These are phyloP conservation scores for Wickerhamomyces mucosus DNA, from an alignment of 805 yeast genomes.

Conservation along the genomic window DNA sequence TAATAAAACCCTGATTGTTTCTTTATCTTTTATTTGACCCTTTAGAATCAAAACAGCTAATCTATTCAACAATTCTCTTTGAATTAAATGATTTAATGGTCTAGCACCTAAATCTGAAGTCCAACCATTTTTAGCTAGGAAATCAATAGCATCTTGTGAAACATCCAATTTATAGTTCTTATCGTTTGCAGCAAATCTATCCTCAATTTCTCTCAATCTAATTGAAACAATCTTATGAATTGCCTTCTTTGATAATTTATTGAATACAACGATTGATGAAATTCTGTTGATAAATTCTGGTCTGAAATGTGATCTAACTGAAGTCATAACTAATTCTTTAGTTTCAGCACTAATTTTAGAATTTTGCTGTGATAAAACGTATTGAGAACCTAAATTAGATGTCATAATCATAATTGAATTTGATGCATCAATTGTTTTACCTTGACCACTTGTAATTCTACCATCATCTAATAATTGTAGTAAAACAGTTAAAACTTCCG, in stretches of 20 bases:
- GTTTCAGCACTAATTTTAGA: constrained; percentile 60
- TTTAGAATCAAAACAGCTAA: constrained; percentile 82
- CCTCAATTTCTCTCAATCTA: constrained; percentile 75
- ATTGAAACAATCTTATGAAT: constrained; percentile 86
- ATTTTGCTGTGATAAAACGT: constrained; percentile 56
- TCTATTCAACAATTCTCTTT: constrained; percentile 75
- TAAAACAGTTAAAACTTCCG: constrained; percentile 88
- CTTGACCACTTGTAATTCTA: constrained; percentile 88
- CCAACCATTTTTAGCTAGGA: constrained; percentile 78
- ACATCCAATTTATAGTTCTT: constrained; percentile 65
- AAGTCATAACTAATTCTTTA: constrained; percentile 68
- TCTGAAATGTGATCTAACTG: constrained; percentile 84
- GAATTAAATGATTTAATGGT: constrained; percentile 89
- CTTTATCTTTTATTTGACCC: constrained; percentile 85
- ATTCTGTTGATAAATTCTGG: constrained; percentile 97
- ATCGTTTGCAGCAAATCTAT: constrained; percentile 77
- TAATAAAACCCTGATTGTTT: constrained; percentile 57
- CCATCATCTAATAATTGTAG: constrained; percentile 95
- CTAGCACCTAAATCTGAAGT: constrained; percentile 94
- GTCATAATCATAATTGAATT: constrained; percentile 94
- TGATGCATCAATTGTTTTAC: constrained; percentile 87
- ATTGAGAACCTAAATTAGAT: constrained; percentile 93
- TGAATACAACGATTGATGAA: constrained; percentile 86
- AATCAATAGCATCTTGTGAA: constrained; percentile 70
- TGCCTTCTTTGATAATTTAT: constrained; percentile 84